Evolutionary conservation across 257 asterid genomes (phyloP).

Genomic region (Primulina tabacum): DNA sequence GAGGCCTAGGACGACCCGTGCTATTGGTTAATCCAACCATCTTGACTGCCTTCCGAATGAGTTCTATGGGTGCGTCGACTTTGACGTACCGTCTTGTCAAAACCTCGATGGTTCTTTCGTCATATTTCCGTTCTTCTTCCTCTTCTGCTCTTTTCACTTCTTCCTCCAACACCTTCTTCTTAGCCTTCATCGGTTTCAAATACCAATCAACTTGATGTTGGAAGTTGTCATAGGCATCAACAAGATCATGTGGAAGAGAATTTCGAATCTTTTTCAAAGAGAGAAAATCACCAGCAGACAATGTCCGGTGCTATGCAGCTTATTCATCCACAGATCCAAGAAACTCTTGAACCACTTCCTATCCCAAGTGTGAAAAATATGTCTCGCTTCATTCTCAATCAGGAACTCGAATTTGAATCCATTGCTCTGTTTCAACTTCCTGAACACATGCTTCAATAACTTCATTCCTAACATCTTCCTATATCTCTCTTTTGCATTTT

Average conservation of each 20-base stretch:
- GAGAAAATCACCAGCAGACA: constrained; percentile 72
- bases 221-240: constrained; percentile 69
- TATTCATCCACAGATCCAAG: constrained; percentile 64
- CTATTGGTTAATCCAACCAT: constrained; percentile 70
- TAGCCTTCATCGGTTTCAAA: constrained; percentile 67
- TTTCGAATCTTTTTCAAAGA: constrained; percentile 68
- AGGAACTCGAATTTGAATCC: constrained; percentile 51
- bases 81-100: constrained; percentile 60
- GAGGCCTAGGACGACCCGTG: constrained; percentile 96
- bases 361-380: constrained; percentile 68
- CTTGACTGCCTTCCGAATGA: constrained; percentile 54
- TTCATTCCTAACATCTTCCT: constrained; percentile 82
- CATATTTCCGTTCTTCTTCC: constrained; percentile 55
- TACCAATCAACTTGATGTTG: constrained; percentile 65
- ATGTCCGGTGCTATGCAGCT: constrained; percentile 71
- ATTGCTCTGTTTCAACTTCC: constrained; percentile 56
- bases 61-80: constrained; percentile 81
- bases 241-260: constrained; percentile 72
- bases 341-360: constrained; percentile 63
- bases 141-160: constrained; percentile 50
- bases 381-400: constrained; percentile 61
- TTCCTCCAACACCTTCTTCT: constrained; percentile 54
- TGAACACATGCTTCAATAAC: constrained; percentile 28
- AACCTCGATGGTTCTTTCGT: constrained; percentile 61
- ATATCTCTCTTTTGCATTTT: constrained; percentile 73